Conservation (phyloP, 2,329 filamentous ascomycete genomes). For the Bipolaris zeicola region DNA sequence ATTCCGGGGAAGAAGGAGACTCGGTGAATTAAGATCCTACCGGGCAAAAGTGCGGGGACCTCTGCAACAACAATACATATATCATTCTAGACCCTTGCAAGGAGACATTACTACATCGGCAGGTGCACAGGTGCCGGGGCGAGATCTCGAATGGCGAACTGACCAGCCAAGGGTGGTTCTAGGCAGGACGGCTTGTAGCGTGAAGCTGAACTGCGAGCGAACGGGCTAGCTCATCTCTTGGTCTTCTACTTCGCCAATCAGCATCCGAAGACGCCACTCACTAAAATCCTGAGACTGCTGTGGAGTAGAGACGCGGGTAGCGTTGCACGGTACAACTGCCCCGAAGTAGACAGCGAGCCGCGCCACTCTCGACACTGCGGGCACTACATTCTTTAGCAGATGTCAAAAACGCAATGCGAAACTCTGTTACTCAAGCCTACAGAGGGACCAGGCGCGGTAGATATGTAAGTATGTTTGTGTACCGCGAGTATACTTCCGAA, state of each 20-base stretch:
- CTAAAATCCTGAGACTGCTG: background rate
- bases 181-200: conserved; percentile 5
- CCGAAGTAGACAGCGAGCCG: background rate
- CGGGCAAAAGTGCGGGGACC: background rate
- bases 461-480: background rate
- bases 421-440: background rate
- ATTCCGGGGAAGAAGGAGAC: conserved; percentile 2
- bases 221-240: background rate
- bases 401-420: conserved; percentile 1
- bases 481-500: background rate
- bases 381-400: conserved; percentile 2
- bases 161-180: conserved; percentile 3
- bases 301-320: conserved; percentile 2
- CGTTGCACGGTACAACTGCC: conserved; percentile 4
- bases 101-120: conserved; percentile 2
- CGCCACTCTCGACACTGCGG: background rate
- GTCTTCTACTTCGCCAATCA: conserved; percentile 5
- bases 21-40: conserved; percentile 1
- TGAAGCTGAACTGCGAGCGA: conserved; percentile 2
- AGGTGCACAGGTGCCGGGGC: conserved; percentile 1
- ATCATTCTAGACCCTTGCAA: conserved; percentile 7
- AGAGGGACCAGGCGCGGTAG: background rate
- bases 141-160: background rate
- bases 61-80: conserved; percentile 3
- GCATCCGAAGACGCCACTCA: background rate